A percentile compares a stretch with the other conserved stretches of the same genome.
Evolutionary conservation across 2,329 filamentous ascomycete species (phyloP).

Genomic region (Clarireedia monteithiana): DNA sequence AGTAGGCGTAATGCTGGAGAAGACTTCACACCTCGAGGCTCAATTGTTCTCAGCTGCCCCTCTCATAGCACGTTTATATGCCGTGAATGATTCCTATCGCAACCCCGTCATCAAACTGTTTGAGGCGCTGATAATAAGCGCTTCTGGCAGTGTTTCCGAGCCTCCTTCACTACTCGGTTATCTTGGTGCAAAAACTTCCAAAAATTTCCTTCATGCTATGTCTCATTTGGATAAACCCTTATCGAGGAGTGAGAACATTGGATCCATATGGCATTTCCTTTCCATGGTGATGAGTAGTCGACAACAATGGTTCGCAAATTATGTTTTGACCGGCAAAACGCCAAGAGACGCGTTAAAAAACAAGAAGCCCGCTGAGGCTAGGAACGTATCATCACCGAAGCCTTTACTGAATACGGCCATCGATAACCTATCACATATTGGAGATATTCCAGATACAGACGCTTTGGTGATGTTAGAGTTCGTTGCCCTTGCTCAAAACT

Average conservation of each 20-base stretch:
- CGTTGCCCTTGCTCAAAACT: constrained; percentile 79
- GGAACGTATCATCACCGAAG: constrained; percentile 37
- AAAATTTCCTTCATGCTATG: constrained; percentile 73
- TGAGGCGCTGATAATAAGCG: constrained; percentile 64
- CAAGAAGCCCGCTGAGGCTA: constrained; percentile 33
- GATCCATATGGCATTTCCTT: constrained; percentile 75
- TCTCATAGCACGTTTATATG: constrained; percentile 69
- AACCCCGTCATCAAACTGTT: constrained; percentile 60
- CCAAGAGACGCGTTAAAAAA: constrained; percentile 65
- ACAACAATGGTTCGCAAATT: constrained; percentile 95
- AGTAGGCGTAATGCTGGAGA: constrained; percentile 56
- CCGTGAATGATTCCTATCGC: constrained; percentile 58
- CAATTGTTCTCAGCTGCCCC: constrained; percentile 77
- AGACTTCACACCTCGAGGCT: constrained; percentile 59
- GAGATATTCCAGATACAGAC: constrained; percentile 54
- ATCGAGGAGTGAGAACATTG: constrained; percentile 54
- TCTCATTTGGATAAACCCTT: constrained; percentile 72
- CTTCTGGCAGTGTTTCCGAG: constrained; percentile 59
- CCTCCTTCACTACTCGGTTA: constrained; percentile 92
- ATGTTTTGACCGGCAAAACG: constrained; percentile 79
- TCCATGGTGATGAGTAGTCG: constrained; percentile 79
- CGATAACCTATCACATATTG: constrained; percentile 58
- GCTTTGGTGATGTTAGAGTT: constrained; percentile 77
- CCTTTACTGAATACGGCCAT: constrained; percentile 72
- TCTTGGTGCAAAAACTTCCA: constrained; percentile 72